Evolutionary conservation across 495 filamentous ascomycete genomes (phyloP).

Genomic region (Hypoxylon intermedium): DNA sequence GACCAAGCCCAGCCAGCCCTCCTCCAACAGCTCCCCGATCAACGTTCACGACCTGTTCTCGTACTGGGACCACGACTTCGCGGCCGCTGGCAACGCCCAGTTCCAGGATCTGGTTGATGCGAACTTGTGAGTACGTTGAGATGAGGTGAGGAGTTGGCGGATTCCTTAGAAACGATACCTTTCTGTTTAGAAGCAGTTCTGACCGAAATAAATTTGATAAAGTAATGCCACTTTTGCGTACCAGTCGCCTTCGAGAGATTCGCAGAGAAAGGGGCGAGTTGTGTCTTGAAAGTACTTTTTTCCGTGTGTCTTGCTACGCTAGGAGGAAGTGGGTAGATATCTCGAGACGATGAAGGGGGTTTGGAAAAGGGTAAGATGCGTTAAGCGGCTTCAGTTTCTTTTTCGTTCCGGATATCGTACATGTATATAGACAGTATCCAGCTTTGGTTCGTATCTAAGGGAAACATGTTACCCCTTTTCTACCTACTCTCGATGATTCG

Average conservation of each 20-base stretch:
- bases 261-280: neutral
- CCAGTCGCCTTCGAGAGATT: neutral
- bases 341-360: neutral
- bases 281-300: neutral
- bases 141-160: constrained; percentile 6
- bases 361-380: constrained; percentile 4
- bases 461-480: neutral
- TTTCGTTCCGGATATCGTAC: constrained; percentile 19
- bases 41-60: constrained; percentile 48
- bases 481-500: too few species aligned
- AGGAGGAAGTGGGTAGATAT: neutral
- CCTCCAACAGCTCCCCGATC: constrained; percentile 44
- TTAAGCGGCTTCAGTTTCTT: constrained; percentile 20
- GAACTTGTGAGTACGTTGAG: constrained; percentile 39
- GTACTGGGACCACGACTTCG: constrained; percentile 57
- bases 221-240: constrained; percentile 26
- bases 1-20: constrained; percentile 38
- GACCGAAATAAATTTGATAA: neutral
- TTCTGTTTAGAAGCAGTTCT: constrained; percentile 17
- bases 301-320: neutral
- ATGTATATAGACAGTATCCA: constrained; percentile 10
- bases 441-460: constrained; percentile 6
- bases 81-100: constrained; percentile 44
- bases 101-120: constrained; percentile 45
- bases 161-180: neutral